Percentiles rank a stretch among this genome's conserved stretches.
phyloP scores from a whole-genome alignment of 202 grass and related monocot species.

The Hordeum pubiflorum region DNA sequence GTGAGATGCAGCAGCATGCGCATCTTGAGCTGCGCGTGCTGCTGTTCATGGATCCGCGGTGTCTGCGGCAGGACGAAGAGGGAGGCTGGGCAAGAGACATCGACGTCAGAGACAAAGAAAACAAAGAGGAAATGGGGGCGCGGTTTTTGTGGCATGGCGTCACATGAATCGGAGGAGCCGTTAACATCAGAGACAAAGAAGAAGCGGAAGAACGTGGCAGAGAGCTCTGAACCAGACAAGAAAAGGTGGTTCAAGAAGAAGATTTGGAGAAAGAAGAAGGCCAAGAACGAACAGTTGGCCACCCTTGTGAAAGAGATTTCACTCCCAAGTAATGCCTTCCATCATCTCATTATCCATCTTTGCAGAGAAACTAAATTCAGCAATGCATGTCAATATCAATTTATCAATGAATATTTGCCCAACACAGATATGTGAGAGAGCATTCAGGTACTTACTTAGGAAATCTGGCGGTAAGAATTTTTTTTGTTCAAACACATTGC shows the following conservation, averaged over 20 bases:
- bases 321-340: slow-evolving; percentile 33
- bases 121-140: slow-evolving; percentile 37
- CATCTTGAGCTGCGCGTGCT: slow-evolving; percentile 14
- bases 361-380: neutral
- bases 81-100: slow-evolving; percentile 4
- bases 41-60: slow-evolving; percentile 37
- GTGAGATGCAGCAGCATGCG: slow-evolving; percentile 17
- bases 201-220: slow-evolving; percentile 28
- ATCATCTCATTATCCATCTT: neutral
- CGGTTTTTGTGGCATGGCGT: slow-evolving; percentile 7
- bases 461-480: neutral
- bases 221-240: slow-evolving; percentile 13
- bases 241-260: slow-evolving; percentile 26
- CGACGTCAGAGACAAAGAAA: slow-evolving; percentile 16
- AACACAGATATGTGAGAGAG: neutral
- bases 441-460: neutral
- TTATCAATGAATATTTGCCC: neutral
- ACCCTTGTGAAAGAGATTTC: slow-evolving; percentile 45
- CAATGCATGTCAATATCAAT: neutral
- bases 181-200: slow-evolving; percentile 28
- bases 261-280: slow-evolving; percentile 39
- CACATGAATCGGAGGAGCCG: slow-evolving; percentile 29
- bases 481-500: neutral
- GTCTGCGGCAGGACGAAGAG: slow-evolving; percentile 9
- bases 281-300: slow-evolving; percentile 25